A percentile compares a stretch with the other conserved stretches of the same genome.
Evolutionary conservation across 352 stramenopile genomes (phyloP).

Genomic region (Achlya hypogyna): DNA sequence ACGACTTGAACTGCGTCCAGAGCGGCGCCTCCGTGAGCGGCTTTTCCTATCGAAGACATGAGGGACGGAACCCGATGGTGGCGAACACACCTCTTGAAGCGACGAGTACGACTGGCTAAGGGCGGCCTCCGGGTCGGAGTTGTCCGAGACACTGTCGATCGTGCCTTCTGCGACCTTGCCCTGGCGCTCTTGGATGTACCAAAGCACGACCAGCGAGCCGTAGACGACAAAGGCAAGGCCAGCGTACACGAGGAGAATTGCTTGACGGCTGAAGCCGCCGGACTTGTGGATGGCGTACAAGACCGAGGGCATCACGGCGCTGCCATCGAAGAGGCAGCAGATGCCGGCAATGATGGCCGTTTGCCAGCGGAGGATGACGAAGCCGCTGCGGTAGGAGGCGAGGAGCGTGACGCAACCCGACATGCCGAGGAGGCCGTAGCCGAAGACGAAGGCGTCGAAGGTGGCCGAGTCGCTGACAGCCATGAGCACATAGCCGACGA

Average conservation of each 20-base stretch:
- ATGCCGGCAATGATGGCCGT: constrained; percentile 71
- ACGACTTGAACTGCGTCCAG: neutral
- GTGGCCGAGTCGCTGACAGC: constrained; percentile 56
- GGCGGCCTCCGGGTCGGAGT: neutral
- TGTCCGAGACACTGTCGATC: neutral
- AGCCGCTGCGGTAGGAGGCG: constrained; percentile 53
- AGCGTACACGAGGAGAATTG: constrained; percentile 46
- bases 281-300: constrained; percentile 42
- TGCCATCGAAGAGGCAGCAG: constrained; percentile 66
- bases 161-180: neutral
- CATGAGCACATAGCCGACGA: constrained; percentile 35
- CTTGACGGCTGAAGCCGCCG: constrained; percentile 31
- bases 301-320: constrained; percentile 59
- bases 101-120: neutral
- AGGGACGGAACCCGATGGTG: too few species aligned
- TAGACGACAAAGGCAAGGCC: constrained; percentile 38
- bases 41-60: neutral
- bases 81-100: too few species aligned
- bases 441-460: constrained; percentile 61
- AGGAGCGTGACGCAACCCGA: constrained; percentile 69
- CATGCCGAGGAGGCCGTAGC: constrained; percentile 54
- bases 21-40: neutral
- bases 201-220: constrained; percentile 52
- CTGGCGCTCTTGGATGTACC: constrained; percentile 54
- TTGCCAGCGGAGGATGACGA: constrained; percentile 58